Evolutionary conservation across 768 basidiomycete species (phyloP), one percentile per base, ranked within the genome.

Genomic region (Daedaleopsis nitida): DNA sequence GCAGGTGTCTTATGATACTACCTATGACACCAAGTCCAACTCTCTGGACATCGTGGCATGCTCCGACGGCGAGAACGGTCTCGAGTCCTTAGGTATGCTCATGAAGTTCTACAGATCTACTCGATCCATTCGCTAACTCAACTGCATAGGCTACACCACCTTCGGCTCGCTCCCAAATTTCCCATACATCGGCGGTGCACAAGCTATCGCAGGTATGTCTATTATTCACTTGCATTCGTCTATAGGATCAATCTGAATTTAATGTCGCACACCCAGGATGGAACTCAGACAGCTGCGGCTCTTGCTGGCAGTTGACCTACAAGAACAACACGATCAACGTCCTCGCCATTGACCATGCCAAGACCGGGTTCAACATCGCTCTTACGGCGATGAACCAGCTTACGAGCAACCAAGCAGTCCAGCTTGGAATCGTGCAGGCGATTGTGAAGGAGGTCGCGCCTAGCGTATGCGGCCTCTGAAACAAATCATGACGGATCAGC

Each of bases 401-500:
- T 51, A 76, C 76, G 51, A 72, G 74, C 49, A 76, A 74, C 32
- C 72, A 80, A 60, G 86, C 81, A 0, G 74, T 69, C 32, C 64
- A 76, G 32, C 69, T 82, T 24, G 87, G 87, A 5, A 72, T 79
- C 19, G 76, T 87, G 16, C 48, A 74, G 11, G 82, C 83, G 13
- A 74, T 69, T 8, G 72, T 81, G 9, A 72, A 60, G 5, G 69
- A 81, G 59, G 81, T 87, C 8, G 72, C 64, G 38, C 56, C 77
- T 5, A 80, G 84, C 0, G 63, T 68, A 44, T 89, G 87, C 66
- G 84, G 85, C 35, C 68, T 85, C 61, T 78, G 27, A 32, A 32
- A 32, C 27, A 66, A 70, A 27, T n/a, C 21, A 34, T 17, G 10
- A n/a, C 39, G 16, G 39, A 24, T 19, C n/a, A n/a, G n/a, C n/a